A percentile compares a stretch with the other conserved stretches of the same genome.
phyloP scores from a whole-genome alignment of 345 rosid species.

The Aquilaria sinensis region DNA sequence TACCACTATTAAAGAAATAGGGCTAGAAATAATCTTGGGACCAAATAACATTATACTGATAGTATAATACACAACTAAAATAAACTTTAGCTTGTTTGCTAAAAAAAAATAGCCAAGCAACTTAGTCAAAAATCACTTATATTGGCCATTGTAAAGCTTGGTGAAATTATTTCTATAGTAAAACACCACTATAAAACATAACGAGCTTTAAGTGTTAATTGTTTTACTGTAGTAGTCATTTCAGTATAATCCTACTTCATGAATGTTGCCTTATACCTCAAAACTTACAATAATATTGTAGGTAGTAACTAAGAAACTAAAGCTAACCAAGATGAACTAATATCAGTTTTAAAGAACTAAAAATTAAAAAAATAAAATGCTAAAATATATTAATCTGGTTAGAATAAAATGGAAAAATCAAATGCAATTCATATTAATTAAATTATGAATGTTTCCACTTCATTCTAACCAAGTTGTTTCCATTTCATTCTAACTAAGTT shows the following conservation, averaged over 20 bases:
- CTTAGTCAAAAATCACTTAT: not conserved
- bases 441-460: no score
- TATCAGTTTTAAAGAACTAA: not conserved
- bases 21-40: not conserved
- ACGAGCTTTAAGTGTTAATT: conserved; percentile 5
- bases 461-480: no score
- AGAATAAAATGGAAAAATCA: no score
- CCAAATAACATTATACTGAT: no score
- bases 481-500: no score
- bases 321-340: not conserved
- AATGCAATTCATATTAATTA: no score
- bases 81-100: not conserved
- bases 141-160: not conserved
- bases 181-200: not conserved
- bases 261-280: conserved; percentile 89
- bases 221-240: conserved; percentile 70
- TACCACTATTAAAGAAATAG: conserved; percentile 11
- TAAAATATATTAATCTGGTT: conserved; percentile 51
- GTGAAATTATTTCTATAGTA: not conserved
- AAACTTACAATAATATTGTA: conserved; percentile 72
- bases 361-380: conserved; percentile 7
- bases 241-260: conserved; percentile 97
- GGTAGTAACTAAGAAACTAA: conserved; percentile 43
- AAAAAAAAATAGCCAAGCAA: conserved; percentile 3
- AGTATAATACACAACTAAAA: no score